phyloP scores from a whole-genome alignment of 2,329 filamentous ascomycete genomes.

The Apiospora hydei region DNA sequence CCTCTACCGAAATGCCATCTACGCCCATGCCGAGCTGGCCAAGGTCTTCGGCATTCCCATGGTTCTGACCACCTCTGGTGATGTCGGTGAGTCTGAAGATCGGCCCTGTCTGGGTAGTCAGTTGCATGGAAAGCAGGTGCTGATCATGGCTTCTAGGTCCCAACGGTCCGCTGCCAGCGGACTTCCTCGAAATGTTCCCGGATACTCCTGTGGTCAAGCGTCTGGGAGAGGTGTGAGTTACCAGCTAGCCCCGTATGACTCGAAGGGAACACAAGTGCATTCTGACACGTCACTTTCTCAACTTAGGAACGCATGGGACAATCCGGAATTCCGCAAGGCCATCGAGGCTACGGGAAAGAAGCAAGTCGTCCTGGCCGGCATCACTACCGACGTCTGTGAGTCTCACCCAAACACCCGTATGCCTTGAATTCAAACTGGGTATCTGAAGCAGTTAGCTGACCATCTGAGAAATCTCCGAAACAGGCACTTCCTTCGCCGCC shows the following conservation, averaged over 20 bases:
- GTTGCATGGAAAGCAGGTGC: not conserved
- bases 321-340: conserved; percentile 70
- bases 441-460: not conserved
- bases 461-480: conserved; percentile 32
- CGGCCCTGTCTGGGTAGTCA: too few relatives aligned
- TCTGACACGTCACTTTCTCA: not conserved
- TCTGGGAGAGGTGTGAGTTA: conserved; percentile 66
- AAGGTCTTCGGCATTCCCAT: conserved; percentile 73
- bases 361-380: conserved; percentile 76
- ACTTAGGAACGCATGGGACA: conserved; percentile 73
- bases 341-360: conserved; percentile 69
- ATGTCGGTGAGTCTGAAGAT: conserved; percentile 50
- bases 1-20: conserved; percentile 70
- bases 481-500: conserved; percentile 72
- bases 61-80: conserved; percentile 73
- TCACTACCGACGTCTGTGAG: conserved; percentile 75
- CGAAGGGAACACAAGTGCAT: not conserved
- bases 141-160: conserved; percentile 55
- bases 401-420: conserved; percentile 31
- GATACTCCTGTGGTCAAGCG: conserved; percentile 70
- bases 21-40: conserved; percentile 72
- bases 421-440: not conserved
- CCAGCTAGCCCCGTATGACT: not conserved
- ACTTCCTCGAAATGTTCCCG: conserved; percentile 73
- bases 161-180: conserved; percentile 74